Base-by-base conservation (phyloP, 2,329 filamentous ascomycete species). In the Cadophora gregata region DNA sequence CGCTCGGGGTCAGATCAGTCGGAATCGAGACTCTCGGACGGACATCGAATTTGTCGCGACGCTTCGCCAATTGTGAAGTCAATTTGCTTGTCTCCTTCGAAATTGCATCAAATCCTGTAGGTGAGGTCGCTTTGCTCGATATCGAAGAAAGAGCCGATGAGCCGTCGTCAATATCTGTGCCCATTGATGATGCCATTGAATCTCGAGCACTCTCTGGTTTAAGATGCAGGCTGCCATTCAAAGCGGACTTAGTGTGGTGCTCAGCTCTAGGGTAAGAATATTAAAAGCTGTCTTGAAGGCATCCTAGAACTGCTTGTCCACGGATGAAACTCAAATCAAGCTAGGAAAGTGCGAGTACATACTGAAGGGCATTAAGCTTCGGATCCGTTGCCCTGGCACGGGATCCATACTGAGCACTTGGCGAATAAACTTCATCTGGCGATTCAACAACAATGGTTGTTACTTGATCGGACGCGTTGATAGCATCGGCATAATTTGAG, bases 11-110 rank as follows among this genome's bases (percentile, higher is more conserved):
- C 55, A 98, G 79, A 69, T 91, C 86, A 64, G 86, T 82, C 19
- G 95, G 94, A 74, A 99, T 94, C 19, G 95, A 97, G 8, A 93
- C 92, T 74, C 89, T 93, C 14, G 93, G 90, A 48, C 86, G 86
- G 67, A 91, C 86, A 73, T 89, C 86, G 76, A 85, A 88, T 69
- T 74, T 79, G 61, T 77, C 77, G 68, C 80, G 78, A 45, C 76
- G 72, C 45, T 73, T 73, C 51, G 73, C 70, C 70, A 72, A 64
- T 69, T 72, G 73, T 45, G 72, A 70, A 55, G 66, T 55, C 38
- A 59, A 51, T 24, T 75, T 73, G 67, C 66, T 67, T 55, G 66
- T 66, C 33, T 71, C 69, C 53, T 79, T 80, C 63, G 78, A 79
- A 24, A 72, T 73, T n/a, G 72, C 75, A 66, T 81, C 81, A 61